Conservation (phyloP, 305 asterid genomes). For the Ruellia speciosa region DNA sequence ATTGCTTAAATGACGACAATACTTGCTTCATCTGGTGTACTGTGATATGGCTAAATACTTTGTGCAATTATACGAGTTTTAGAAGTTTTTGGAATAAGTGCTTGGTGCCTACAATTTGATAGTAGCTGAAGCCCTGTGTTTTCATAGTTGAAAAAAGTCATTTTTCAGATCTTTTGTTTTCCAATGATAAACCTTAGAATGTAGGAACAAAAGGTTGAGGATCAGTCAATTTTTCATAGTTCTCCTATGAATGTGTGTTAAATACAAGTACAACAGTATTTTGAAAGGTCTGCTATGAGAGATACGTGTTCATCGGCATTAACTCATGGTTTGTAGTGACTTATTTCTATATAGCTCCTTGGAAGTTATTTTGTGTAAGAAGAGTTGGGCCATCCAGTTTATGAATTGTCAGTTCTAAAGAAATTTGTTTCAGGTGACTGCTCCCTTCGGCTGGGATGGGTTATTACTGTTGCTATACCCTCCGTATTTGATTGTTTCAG, state of each 20-base stretch:
- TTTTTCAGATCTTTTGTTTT: conserved; percentile 2
- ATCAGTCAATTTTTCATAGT: not conserved
- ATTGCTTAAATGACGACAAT: conserved; percentile 9
- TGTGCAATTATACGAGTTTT: not conserved
- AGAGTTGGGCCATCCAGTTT: no score
- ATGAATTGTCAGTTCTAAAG: no score
- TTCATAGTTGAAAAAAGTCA: conserved; percentile 6
- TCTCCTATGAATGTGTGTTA: not conserved
- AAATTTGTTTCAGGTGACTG: not conserved
- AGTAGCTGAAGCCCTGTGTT: not conserved
- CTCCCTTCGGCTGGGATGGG: no score
- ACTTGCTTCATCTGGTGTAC: conserved; percentile 8
- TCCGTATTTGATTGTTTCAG: no score
- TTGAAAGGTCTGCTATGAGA: conserved; percentile 1
- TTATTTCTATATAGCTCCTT: conserved; percentile 12
- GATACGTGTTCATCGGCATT: not conserved
- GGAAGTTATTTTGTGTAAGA: not conserved
- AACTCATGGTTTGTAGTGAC: not conserved
- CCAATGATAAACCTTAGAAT: not conserved
- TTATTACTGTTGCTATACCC: no score
- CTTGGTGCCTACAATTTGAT: conserved; percentile 10
- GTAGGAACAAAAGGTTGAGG: not conserved
- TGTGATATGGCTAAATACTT: conserved; percentile 5
- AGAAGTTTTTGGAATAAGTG: conserved; percentile 1
- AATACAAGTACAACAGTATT: not conserved